Conservation (phyloP, 257 asterid species). For the Nicotiana tomentosiformis region DNA sequence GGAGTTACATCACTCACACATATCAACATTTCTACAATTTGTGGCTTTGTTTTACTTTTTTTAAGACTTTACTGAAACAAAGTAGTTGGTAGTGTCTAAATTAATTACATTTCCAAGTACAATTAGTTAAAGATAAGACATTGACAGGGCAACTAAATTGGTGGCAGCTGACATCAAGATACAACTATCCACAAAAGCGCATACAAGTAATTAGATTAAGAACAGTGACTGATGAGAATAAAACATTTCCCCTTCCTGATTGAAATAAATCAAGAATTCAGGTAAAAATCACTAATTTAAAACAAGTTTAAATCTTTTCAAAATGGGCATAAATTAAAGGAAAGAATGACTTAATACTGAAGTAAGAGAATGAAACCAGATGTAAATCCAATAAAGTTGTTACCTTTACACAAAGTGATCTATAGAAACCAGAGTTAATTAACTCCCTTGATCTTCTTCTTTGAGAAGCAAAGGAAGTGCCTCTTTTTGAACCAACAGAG, state of each 20-base stretch:
- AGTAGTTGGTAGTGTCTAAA: constrained; percentile 1
- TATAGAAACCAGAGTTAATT: constrained; percentile 19
- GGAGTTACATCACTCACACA: constrained; percentile 13
- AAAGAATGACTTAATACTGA: not conserved
- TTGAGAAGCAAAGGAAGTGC: constrained; percentile 32
- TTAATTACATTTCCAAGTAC: not conserved
- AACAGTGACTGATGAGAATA: not conserved
- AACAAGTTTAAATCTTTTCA: not conserved
- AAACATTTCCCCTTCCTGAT: not conserved
- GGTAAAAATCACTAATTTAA: not conserved
- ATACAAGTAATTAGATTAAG: not conserved
- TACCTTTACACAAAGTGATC: constrained; percentile 30
- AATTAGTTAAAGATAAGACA: not conserved
- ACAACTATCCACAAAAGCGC: not conserved
- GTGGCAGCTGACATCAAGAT: constrained; percentile 6
- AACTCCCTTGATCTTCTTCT: constrained; percentile 64
- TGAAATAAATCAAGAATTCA: not conserved
- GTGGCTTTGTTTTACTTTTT: not conserved
- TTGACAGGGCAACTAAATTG: constrained; percentile 3
- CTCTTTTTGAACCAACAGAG: constrained; percentile 31
- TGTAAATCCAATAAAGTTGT: not conserved
- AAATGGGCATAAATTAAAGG: not conserved
- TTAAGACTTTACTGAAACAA: not conserved
- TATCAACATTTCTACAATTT: not conserved
- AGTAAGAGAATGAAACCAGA: not conserved